Evolutionary conservation across 495 filamentous ascomycete genomes (phyloP).

Genomic region (Xylaria longipes): DNA sequence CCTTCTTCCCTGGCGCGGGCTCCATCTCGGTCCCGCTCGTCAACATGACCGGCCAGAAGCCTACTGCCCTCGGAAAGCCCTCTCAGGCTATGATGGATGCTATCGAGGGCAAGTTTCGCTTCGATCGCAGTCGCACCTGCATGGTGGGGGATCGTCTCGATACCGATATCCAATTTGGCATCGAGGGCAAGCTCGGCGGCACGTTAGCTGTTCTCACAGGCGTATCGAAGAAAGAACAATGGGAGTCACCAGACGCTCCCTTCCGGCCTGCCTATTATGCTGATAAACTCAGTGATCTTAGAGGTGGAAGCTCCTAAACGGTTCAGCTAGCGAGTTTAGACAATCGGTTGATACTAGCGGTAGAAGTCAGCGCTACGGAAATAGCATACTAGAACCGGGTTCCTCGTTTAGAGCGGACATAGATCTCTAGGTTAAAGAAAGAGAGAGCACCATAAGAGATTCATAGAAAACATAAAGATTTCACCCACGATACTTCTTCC

Average conservation of each 20-base stretch:
- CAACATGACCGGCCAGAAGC: constrained; percentile 73
- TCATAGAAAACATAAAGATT: neutral
- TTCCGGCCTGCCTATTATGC: constrained; percentile 79
- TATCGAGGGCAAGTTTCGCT: constrained; percentile 91
- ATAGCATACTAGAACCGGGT: neutral
- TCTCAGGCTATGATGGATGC: constrained; percentile 99
- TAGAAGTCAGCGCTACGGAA: neutral
- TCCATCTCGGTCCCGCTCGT: constrained; percentile 78
- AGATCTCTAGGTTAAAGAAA: constrained; percentile 8
- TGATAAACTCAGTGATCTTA: constrained; percentile 81
- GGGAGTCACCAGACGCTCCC: constrained; percentile 64
- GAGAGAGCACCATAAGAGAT: constrained; percentile 5
- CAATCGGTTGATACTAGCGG: neutral
- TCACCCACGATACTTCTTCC: neutral
- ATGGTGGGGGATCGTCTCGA: constrained; percentile 96
- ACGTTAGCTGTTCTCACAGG: constrained; percentile 93
- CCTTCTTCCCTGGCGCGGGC: constrained; percentile 91
- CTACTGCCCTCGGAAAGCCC: constrained; percentile 86
- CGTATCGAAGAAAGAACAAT: constrained; percentile 81
- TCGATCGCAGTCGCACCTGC: constrained; percentile 83
- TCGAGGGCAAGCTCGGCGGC: constrained; percentile 88
- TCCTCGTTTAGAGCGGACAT: neutral
- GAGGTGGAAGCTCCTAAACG: constrained; percentile 38
- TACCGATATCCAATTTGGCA: constrained; percentile 94
- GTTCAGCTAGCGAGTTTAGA: neutral